Conservation (phyloP, 2,329 filamentous ascomycete genomes). For the Fusarium proliferatum region DNA sequence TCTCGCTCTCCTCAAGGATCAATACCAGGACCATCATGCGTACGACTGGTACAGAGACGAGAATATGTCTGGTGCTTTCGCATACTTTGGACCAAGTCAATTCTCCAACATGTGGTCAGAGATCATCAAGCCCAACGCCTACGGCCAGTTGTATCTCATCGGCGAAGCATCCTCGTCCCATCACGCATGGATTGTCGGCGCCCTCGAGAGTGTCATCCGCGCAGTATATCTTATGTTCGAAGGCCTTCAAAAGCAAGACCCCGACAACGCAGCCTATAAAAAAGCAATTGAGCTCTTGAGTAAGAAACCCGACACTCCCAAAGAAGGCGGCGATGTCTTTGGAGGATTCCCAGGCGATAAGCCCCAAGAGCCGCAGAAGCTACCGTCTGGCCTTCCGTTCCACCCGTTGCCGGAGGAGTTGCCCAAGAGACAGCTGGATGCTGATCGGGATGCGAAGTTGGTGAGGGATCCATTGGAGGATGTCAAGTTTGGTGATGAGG, state of each 20-base stretch:
- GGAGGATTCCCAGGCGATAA: neutral
- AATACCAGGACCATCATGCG: constrained; percentile 29
- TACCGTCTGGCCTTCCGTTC: constrained; percentile 9
- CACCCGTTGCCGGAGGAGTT: constrained; percentile 13
- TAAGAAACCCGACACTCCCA: neutral
- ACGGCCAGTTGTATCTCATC: constrained; percentile 34
- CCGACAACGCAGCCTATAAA: neutral
- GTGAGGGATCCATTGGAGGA: neutral
- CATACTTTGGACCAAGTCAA: constrained; percentile 33
- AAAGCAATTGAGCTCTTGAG: neutral
- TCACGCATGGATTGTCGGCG: constrained; percentile 39
- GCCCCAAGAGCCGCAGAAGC: neutral
- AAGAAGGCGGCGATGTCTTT: neutral
- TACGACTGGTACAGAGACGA: constrained; percentile 39
- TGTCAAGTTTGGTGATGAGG: neutral
- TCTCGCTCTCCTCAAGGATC: neutral
- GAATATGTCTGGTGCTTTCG: constrained; percentile 40
- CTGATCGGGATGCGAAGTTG: neutral
- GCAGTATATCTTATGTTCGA: constrained; percentile 28
- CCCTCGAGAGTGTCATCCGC: constrained; percentile 35
- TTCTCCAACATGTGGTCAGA: constrained; percentile 42
- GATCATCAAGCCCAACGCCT: constrained; percentile 39
- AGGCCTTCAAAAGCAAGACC: constrained; percentile 1
- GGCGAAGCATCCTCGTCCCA: constrained; percentile 37
- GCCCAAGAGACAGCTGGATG: constrained; percentile 1